A percentile compares a stretch with the other conserved stretches of the same genome.
phyloP scores from a whole-genome alignment of 768 basidiomycete genomes.

The Lentinus brumalis region DNA sequence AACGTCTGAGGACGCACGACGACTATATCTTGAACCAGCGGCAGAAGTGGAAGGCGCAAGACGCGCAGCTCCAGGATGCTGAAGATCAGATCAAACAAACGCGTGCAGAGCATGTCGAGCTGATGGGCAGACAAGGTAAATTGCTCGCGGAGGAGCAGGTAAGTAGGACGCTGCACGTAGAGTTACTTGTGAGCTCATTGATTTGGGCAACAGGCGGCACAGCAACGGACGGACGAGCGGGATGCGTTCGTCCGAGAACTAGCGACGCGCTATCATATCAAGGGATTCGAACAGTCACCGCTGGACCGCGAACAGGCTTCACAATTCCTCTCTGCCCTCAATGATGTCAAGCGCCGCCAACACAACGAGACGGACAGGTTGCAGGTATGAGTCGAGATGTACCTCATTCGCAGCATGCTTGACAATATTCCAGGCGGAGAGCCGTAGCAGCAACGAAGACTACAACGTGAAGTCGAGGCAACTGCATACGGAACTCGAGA shows the following conservation, averaged over 20 bases:
- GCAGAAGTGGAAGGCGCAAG: conserved; percentile 48
- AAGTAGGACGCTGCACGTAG: background rate
- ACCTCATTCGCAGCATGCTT: background rate
- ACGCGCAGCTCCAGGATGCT: conserved; percentile 57
- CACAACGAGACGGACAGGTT: conserved; percentile 65
- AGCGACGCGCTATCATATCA: conserved; percentile 66
- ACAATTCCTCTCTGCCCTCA: conserved; percentile 71
- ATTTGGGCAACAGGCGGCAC: conserved; percentile 54
- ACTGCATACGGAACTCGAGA: conserved; percentile 56
- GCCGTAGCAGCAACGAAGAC: conserved; percentile 58
- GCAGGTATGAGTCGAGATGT: conserved; percentile 48
- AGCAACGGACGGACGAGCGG: conserved; percentile 65
- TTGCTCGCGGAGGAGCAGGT: conserved; percentile 78
- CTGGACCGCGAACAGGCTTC: conserved; percentile 70
- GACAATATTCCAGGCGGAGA: conserved; percentile 48
- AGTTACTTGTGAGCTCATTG: conserved; percentile 30
- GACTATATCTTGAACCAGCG: conserved; percentile 55
- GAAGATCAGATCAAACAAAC: conserved; percentile 58
- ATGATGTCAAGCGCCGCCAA: conserved; percentile 62
- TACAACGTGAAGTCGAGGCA: conserved; percentile 61
- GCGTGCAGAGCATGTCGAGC: conserved; percentile 54
- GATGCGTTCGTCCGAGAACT: conserved; percentile 76
- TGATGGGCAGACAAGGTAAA: conserved; percentile 65
- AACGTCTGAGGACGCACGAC: conserved; percentile 59
- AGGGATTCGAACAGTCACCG: conserved; percentile 70